These are phyloP conservation scores for Jaenimonas drosophilae DNA, from an alignment of 208 protist species.

Conservation along the genomic window DNA sequence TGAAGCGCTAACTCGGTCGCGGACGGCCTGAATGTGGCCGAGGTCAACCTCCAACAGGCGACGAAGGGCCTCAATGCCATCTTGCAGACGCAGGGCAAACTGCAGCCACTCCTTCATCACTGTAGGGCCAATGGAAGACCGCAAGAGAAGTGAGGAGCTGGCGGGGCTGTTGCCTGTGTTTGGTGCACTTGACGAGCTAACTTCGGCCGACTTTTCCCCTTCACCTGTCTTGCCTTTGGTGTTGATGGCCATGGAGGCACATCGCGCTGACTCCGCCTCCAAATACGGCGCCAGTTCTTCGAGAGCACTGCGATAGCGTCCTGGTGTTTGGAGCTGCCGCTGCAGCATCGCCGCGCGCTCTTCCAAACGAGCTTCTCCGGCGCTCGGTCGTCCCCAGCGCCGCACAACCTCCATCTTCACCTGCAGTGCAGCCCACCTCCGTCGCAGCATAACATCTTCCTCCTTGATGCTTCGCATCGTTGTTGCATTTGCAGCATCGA, in stretches of 20 bases:
- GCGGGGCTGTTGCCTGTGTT: background rate
- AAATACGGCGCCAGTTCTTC: slow-evolving; percentile 35
- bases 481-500: slow-evolving; percentile 36
- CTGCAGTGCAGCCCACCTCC: slow-evolving; percentile 37
- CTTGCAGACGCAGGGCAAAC: slow-evolving; percentile 46
- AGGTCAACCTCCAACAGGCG: slow-evolving; percentile 27
- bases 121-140: slow-evolving; percentile 24
- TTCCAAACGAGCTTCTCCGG: slow-evolving; percentile 29
- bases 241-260: slow-evolving; percentile 14
- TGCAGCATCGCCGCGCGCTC: slow-evolving; percentile 22
- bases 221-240: background rate
- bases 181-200: background rate
- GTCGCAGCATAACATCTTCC: slow-evolving; percentile 49
- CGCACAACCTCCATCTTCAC: slow-evolving; percentile 51
- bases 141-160: slow-evolving; percentile 11
- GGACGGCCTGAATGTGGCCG: slow-evolving; percentile 35
- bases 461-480: slow-evolving; percentile 22
- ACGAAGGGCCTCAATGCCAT: slow-evolving; percentile 37
- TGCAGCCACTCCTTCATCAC: slow-evolving; percentile 30
- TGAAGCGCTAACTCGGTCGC: slow-evolving; percentile 15
- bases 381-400: slow-evolving; percentile 15
- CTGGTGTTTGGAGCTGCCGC: slow-evolving; percentile 34
- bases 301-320: slow-evolving; percentile 26
- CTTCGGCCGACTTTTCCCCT: slow-evolving; percentile 1
- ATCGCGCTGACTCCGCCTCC: slow-evolving; percentile 24